These are phyloP conservation scores for Monosporascus sp. DNA, from an alignment of 2,329 filamentous ascomycete genomes.

Conservation along the genomic window DNA sequence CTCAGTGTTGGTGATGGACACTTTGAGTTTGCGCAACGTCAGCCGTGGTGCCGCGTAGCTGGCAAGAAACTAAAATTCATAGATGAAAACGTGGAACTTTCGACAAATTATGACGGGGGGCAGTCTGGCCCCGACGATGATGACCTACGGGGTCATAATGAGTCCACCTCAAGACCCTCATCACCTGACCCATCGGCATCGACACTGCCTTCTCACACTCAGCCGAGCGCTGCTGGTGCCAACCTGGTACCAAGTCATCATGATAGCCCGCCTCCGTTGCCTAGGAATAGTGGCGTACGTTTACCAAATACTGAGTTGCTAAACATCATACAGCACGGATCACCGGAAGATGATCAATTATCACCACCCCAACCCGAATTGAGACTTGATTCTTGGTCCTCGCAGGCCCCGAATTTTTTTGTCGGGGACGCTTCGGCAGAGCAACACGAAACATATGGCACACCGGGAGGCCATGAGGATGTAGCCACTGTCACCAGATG, in stretches of 20 bases:
- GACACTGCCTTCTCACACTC: not conserved
- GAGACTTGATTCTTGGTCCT: not conserved
- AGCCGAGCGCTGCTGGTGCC: not conserved
- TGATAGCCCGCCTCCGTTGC: not conserved
- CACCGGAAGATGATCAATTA: not conserved
- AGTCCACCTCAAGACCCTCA: not conserved
- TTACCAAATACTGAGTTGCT: not conserved
- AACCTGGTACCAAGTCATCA: not conserved
- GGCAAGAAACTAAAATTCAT: constrained; percentile 7
- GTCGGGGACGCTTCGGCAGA: not conserved
- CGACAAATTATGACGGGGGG: not conserved
- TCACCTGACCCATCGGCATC: not conserved
- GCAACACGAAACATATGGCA: not conserved
- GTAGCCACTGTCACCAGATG: not conserved
- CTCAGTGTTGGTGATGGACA: not conserved
- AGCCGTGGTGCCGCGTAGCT: constrained; percentile 4
- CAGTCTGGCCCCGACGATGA: not conserved
- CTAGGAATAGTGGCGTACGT: not conserved
- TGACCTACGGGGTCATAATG: not conserved
- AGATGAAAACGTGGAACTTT: constrained; percentile 1
- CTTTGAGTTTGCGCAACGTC: constrained; percentile 1
- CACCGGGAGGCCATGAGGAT: not conserved
- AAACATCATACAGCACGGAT: not conserved
- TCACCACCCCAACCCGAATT: not conserved
- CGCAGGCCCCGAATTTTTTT: not conserved